These are phyloP conservation scores for Clarireedia homoeocarpa DNA, from an alignment of 2,329 filamentous ascomycete species.

Conservation along the genomic window DNA sequence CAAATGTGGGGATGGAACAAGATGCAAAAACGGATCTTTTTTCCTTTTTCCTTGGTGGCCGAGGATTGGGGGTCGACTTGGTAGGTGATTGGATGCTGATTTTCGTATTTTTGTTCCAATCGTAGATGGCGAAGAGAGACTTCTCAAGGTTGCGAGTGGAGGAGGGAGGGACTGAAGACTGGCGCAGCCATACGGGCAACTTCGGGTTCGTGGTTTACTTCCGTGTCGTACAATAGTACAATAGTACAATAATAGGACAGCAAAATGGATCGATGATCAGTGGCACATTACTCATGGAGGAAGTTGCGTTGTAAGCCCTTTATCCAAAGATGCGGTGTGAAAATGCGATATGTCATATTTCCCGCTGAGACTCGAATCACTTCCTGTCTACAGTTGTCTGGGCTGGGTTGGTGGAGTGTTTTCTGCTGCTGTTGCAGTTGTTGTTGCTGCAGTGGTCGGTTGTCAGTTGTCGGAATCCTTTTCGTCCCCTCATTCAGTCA, in stretches of 20 bases:
- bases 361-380: neutral
- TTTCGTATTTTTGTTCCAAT: neutral
- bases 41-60: too few relatives aligned
- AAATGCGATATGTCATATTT: constrained; percentile 3
- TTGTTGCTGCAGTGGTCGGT: neutral
- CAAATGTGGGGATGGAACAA: neutral
- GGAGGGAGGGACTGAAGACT: too few relatives aligned
- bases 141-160: too few relatives aligned
- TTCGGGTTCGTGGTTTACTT: neutral
- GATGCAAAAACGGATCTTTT: neutral
- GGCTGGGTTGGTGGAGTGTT: neutral
- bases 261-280: neutral
- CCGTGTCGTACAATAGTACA: neutral
- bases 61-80: neutral
- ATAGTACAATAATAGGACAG: neutral
- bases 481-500: neutral
- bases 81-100: neutral
- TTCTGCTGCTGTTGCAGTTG: neutral
- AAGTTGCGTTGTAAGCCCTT: neutral
- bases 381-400: neutral
- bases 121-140: too few relatives aligned
- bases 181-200: neutral
- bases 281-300: neutral
- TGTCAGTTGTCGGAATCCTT: neutral
- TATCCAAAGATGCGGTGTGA: constrained; percentile 3